These are phyloP conservation scores for Nemophila menziesii DNA, from an alignment of 257 asterid genomes.

Conservation along the genomic window DNA sequence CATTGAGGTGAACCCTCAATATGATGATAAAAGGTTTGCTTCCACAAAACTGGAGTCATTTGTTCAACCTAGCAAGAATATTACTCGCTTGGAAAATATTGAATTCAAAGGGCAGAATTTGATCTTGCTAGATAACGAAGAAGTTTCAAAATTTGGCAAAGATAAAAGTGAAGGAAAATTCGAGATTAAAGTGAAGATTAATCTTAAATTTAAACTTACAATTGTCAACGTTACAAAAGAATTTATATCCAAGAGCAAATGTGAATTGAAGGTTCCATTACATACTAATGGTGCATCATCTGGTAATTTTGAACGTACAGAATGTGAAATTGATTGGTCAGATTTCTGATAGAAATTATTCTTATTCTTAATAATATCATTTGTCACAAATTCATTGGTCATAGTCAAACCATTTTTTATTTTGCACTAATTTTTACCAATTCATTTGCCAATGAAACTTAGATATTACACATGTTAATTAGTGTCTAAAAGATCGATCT, in stretches of 20 bases:
- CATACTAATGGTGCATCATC: slow-evolving; percentile 28
- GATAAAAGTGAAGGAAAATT: slow-evolving; percentile 23
- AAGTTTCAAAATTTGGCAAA: slow-evolving; percentile 20
- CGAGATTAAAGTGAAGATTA: slow-evolving; percentile 41
- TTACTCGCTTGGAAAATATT: slow-evolving; percentile 14
- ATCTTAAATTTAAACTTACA: slow-evolving; percentile 35
- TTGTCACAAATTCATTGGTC: no score
- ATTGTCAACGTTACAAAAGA: slow-evolving; percentile 30
- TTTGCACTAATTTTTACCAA: no score
- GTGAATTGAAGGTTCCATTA: slow-evolving; percentile 53
- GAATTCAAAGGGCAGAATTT: slow-evolving; percentile 31
- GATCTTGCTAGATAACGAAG: slow-evolving; percentile 22
- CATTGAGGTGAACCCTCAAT: slow-evolving; percentile 53
- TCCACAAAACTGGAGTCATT: slow-evolving; percentile 24
- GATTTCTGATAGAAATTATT: background rate
- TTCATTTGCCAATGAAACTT: no score
- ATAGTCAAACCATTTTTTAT: no score
- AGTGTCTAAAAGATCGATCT: no score
- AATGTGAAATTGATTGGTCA: slow-evolving; percentile 64
- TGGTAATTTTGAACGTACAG: slow-evolving; percentile 25
- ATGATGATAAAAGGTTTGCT: slow-evolving; percentile 41
- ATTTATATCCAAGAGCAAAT: slow-evolving; percentile 57
- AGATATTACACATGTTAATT: no score
- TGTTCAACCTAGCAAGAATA: slow-evolving; percentile 55
- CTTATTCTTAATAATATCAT: background rate